phyloP scores from a whole-genome alignment of 441 rosid genomes.

The Bocquillonia castaneifolia region DNA sequence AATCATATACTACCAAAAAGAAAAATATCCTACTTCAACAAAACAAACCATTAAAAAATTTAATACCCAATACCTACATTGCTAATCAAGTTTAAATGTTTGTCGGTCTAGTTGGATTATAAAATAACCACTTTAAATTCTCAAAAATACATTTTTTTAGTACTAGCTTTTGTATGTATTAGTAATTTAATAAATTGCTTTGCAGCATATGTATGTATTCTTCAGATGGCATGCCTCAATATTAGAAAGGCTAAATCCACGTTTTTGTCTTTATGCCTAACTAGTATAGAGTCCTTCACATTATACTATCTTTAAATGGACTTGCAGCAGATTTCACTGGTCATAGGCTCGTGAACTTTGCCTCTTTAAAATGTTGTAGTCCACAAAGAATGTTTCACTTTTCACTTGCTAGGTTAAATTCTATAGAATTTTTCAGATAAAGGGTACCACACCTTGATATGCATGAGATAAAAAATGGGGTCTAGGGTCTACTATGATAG shows the following conservation, averaged over 20 bases:
- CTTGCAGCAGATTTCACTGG: conserved; percentile 16
- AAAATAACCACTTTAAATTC: no score
- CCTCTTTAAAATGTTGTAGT: conserved; percentile 14
- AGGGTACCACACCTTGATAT: no score
- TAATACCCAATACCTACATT: no score
- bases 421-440: background rate
- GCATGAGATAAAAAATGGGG: no score
- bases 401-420: background rate
- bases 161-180: no score
- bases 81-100: no score
- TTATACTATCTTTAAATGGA: conserved; percentile 28
- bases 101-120: no score
- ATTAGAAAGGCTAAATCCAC: conserved; percentile 35
- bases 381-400: background rate
- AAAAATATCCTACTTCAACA: no score
- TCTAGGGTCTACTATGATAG: no score
- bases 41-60: no score
- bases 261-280: conserved; percentile 40
- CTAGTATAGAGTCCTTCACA: conserved; percentile 27
- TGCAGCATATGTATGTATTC: conserved; percentile 27
- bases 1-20: no score
- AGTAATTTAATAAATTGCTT: conserved; percentile 9
- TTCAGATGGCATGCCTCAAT: conserved; percentile 49
- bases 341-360: conserved; percentile 20
- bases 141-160: no score